Base-by-base conservation (phyloP, 306 rosid species). In the Delonix regia region DNA sequence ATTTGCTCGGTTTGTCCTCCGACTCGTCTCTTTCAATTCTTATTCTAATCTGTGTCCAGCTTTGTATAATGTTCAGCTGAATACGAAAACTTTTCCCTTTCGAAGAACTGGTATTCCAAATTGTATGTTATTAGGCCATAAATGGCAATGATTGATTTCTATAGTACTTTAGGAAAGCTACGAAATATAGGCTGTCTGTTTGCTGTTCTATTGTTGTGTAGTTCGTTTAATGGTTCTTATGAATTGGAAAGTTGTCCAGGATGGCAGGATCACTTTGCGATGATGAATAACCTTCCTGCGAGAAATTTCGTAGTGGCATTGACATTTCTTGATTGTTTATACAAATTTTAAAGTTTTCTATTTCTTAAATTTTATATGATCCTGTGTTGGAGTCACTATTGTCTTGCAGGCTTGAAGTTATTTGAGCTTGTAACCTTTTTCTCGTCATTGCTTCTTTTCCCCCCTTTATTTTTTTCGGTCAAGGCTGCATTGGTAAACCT, bases 221-320 rank as follows among this genome's bases (percentile, higher is more conserved):
- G 9, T 28, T 78, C 74, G 49, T 64, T 64, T 64, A 22, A 21
- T 68, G 71, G 68, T 62, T 60, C 66, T 41, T 76, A 11, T 25
- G 61, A 48, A 36, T 56, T 27, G 61, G 57, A 80, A 56, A 76
- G 72, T 64, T 69, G 64, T 76, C 61, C 33, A 5, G 28, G 68
- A 6, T 79, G 19, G 15, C 33, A 5, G 28, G 68, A 6, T 79
- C 25, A n/a, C 45, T 34, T 79, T 73, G 33, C 18, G 45, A 33
- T 42, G 33, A 9, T 24, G 7, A 38, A 9, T 18, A 62, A 47
- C n/a, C 18, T 27, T 65, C 60, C 71, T 62, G 42, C 66, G 9
- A 11, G 7, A 16, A 62, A 22, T 83, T 69, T 11, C 36, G 1
- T 63, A 7, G 62, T 73, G 56, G 77, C 61, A 78, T 68, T 79